Evolutionary conservation across 306 rosid genomes (phyloP), one percentile per base, ranked within the genome.

Genomic region (Inga laurina): DNA sequence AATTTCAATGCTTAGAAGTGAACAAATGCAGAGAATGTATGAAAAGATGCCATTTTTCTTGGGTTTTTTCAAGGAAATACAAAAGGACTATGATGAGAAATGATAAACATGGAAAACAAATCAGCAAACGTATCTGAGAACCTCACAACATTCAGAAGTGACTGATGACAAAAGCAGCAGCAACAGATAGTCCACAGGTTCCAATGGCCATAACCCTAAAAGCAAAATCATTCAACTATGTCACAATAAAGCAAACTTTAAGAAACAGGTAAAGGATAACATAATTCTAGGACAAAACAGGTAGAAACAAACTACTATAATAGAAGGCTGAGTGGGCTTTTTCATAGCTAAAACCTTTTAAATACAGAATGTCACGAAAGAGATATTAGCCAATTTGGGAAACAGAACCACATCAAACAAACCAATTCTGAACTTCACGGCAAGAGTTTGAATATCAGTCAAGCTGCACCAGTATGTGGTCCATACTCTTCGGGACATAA

Each of bases 101-200:
- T 27, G 54, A 7, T 24, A 75, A 66, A 51, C 18, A 10, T 49
- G 76, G 27, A 21, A 76, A 44, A n/a, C 45, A 18, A 84, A 75
- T 5, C 51, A 75, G 35, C 7, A 54, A 64, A 64, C 18, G 9
- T 10, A 24, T 49, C 16, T 19, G 72, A 30, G 45, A 69, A 84
- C 84, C 87, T 84, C 59, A 7, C 69, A 44, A 37, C 64, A 44
- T 46, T 37, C 24, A 62, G 57, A 34, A 32, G 59, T 59, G 56
- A 56, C 49, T 10, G 27, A 54, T 30, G 19, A 64, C 39, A 45
- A 11, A 9, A 24, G 65, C 34, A n/a, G 49, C 74, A 35, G 72
- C 67, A 32, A 56, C 69, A 34, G 68, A 30, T 21, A n/a, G 39
- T 30, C 32, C 70, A 30, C 70, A 64, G 39, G 19, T 64, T 64